These are phyloP conservation scores for Coelastrella sp. DNA, from an alignment of 139 green algal genomes.

Conservation along the genomic window DNA sequence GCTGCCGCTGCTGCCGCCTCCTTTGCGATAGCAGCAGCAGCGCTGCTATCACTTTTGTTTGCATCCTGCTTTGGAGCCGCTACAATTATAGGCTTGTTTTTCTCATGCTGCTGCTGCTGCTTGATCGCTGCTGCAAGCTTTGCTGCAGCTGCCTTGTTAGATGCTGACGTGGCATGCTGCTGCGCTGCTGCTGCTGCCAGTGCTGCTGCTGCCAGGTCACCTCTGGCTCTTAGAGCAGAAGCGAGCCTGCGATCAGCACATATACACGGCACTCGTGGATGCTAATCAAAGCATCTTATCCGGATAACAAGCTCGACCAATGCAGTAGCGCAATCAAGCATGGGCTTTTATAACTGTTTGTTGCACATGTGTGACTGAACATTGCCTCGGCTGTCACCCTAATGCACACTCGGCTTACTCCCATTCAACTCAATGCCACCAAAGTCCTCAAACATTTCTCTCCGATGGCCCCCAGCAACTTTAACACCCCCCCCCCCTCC, in stretches of 20 bases:
- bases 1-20: not conserved
- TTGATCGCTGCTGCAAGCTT: constrained; percentile 19
- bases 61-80: not conserved
- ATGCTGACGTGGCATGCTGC: not conserved
- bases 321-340: no score
- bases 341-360: no score
- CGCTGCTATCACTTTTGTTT: not conserved
- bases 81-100: not conserved
- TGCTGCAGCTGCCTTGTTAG: not conserved
- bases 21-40: not conserved
- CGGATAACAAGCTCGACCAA: not conserved
- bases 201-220: not conserved
- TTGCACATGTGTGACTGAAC: no score
- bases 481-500: no score
- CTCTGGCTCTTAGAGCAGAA: not conserved
- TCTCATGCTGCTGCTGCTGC: constrained; percentile 1
- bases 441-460: no score
- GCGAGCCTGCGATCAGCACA: constrained; percentile 18
- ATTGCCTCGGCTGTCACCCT: no score
- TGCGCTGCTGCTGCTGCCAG: constrained; percentile 6
- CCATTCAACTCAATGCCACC: no score
- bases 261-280: not conserved
- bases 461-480: no score
- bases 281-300: not conserved
- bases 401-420: no score